Evolutionary conservation across 169 alveolate genomes (phyloP), one percentile per base, ranked within the genome.

Genomic region (Cryptosporidium felis): DNA sequence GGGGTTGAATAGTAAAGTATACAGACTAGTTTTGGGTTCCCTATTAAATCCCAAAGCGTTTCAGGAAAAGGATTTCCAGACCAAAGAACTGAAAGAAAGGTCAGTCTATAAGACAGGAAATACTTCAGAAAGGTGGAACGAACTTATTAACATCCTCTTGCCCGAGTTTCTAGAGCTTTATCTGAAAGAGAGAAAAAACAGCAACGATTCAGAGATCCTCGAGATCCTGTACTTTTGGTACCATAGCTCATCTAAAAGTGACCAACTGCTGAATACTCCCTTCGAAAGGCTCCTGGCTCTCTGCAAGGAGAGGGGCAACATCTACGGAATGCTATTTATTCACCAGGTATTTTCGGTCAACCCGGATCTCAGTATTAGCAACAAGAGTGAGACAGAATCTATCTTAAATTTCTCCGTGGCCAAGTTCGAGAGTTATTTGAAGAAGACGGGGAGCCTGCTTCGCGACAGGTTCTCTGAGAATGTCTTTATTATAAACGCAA

Each of bases 301-400:
- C 51, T 58, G 46, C 5, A 32, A 36, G 18, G 40, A 74, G 41
- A 21, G 36, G 6, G 23, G 41, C 14, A 51, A 51, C 5, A 36
- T 26, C 14, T 74, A 26, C 21, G 85, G 85, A 53, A 36, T 74
- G 67, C 6, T 74, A n/a, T 74, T 38, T 36, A 53, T 49, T 9
- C 36, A 74, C 42, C 85, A 74, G 6, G 41, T 74, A 53, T 74
- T 56, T 74, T 40, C 61, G 10, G 46, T 38, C 3, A 49, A 49
- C 40, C 85, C 85, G 41, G 38, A 36, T 32, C 28, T 74, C 16
- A 18, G 5, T 28, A 66, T 9, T 38, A 8, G 23, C 21, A 42
- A 9, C 5, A 38, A 8, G 8, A 3, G 30, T 10, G 46, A 63
- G 30, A 42, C 0, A 8, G 53, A 8, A 12, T 32, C 41, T 28